Conservation (phyloP, 2,329 filamentous ascomycete genomes). For the Capronia coronata region DNA sequence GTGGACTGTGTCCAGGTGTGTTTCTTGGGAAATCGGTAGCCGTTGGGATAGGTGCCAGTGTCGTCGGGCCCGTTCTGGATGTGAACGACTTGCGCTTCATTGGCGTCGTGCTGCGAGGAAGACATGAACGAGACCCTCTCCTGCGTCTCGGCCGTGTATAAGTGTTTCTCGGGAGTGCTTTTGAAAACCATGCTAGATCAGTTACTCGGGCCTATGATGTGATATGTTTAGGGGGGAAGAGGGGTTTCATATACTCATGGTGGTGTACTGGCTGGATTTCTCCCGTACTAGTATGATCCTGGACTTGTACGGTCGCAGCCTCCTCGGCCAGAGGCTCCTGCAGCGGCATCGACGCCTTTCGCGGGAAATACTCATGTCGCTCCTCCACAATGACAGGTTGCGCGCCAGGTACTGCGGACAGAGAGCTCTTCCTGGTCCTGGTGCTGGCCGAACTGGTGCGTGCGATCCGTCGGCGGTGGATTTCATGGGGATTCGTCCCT, state of each 20-base stretch:
- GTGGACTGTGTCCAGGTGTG: constrained; percentile 33
- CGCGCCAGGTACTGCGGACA: constrained; percentile 4
- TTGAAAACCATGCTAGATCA: neutral
- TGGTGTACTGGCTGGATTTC: constrained; percentile 8
- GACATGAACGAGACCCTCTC: constrained; percentile 12
- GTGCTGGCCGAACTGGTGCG: constrained; percentile 28
- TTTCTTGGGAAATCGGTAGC: constrained; percentile 34
- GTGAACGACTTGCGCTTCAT: constrained; percentile 8
- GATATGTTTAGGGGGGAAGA: too few relatives aligned
- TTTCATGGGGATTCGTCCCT: constrained; percentile 30
- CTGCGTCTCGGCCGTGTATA: constrained; percentile 1
- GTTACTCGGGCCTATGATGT: too few relatives aligned
- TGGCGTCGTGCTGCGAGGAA: constrained; percentile 5
- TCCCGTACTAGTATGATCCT: constrained; percentile 1
- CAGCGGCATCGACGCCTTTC: constrained; percentile 7
- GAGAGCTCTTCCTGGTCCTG: constrained; percentile 22
- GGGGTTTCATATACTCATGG: too few relatives aligned
- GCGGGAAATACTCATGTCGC: constrained; percentile 23
- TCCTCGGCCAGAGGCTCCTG: constrained; percentile 13
- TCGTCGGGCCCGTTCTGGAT: constrained; percentile 29
- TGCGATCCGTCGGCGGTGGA: constrained; percentile 28
- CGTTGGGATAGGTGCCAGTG: constrained; percentile 34
- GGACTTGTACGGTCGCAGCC: constrained; percentile 2
- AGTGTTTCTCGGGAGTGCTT: constrained; percentile 6
- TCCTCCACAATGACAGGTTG: constrained; percentile 21